Conservation (phyloP, 139 green algal genomes). For the Chlamydomonas sp. region DNA sequence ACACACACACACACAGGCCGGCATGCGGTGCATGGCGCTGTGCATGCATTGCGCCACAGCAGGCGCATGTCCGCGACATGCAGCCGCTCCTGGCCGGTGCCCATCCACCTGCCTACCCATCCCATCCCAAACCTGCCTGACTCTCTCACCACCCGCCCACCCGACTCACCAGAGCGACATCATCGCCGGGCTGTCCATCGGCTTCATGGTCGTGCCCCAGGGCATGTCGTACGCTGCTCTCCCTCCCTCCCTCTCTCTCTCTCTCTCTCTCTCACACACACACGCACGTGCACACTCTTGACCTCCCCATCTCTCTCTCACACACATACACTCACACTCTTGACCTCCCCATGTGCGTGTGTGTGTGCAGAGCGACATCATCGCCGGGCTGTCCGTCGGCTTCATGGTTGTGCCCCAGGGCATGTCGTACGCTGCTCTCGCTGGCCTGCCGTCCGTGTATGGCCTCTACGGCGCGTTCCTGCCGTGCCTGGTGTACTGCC, state of each 20-base stretch:
- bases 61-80: slow-evolving; percentile 12
- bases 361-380: slow-evolving; percentile 38
- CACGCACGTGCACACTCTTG: background rate
- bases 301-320: background rate
- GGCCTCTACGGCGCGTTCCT: slow-evolving; percentile 86
- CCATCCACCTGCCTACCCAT: background rate
- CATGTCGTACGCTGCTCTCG: slow-evolving; percentile 67
- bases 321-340: background rate
- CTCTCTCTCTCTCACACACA: background rate
- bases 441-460: slow-evolving; percentile 61
- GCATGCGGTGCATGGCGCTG: slow-evolving; percentile 6
- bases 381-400: slow-evolving; percentile 60
- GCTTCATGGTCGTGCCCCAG: background rate
- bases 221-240: background rate
- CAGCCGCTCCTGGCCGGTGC: background rate
- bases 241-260: background rate
- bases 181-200: background rate
- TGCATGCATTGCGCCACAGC: no score
- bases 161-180: background rate
- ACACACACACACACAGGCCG: slow-evolving; percentile 2
- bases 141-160: background rate
- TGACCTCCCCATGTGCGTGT: background rate
- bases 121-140: background rate
- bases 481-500: slow-evolving; percentile 66
- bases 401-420: slow-evolving; percentile 68